A percentile compares a stretch with the other conserved stretches of the same genome.
phyloP scores from a whole-genome alignment of 768 basidiomycete species.

The Agrocybe pediades region DNA sequence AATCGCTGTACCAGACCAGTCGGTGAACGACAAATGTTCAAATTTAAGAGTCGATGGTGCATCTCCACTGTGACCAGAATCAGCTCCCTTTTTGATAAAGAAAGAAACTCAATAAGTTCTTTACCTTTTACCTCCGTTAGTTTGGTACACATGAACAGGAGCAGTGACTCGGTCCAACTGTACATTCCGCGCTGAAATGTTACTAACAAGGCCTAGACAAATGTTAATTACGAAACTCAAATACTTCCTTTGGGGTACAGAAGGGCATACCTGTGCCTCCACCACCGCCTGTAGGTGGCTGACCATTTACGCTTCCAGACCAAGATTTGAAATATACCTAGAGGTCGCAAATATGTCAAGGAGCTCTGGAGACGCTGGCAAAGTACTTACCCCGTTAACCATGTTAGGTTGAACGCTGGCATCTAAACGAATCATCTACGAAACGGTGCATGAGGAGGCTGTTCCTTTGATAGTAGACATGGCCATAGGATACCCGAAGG shows the following conservation, averaged over 20 bases:
- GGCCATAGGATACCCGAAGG: conserved; percentile 1
- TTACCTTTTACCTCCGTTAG: conserved; percentile 50
- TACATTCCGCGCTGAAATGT: conserved; percentile 44
- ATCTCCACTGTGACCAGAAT: conserved; percentile 40
- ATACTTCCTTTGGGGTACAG: background rate
- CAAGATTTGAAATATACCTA: conserved; percentile 62
- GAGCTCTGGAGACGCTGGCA: background rate
- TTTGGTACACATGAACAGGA: conserved; percentile 53
- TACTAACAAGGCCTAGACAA: conserved; percentile 42
- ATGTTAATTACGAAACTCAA: background rate
- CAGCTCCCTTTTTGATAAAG: background rate
- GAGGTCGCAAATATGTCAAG: background rate
- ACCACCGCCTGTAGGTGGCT: conserved; percentile 58
- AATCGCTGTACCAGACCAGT: conserved; percentile 48
- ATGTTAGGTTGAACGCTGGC: conserved; percentile 56
- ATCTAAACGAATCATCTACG: conserved; percentile 48
- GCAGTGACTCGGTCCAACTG: conserved; percentile 46
- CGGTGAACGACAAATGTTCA: conserved; percentile 43
- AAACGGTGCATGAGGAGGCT: background rate
- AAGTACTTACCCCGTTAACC: conserved; percentile 44
- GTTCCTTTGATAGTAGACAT: background rate
- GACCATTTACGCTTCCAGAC: conserved; percentile 51
- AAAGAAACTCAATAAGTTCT: conserved; percentile 12
- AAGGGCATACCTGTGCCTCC: conserved; percentile 45
- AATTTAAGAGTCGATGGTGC: conserved; percentile 50